A percentile compares a stretch with the other conserved stretches of the same genome.
Conservation (phyloP, 225 moss, liverwort and hornwort genomes). For the Bryoerythrophyllum caledonicum region DNA sequence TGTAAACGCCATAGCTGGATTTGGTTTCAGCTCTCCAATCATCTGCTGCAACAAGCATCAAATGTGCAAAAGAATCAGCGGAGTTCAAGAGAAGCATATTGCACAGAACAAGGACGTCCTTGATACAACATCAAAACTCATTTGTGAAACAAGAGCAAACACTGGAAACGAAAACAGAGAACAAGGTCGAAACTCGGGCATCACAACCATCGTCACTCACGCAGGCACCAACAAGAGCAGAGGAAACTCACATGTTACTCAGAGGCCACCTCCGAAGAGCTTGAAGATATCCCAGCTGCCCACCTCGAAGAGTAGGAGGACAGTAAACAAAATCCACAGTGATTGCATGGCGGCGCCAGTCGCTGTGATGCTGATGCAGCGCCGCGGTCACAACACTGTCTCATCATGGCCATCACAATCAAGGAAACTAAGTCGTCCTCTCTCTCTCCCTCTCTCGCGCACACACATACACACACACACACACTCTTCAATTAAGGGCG, state of each 20-base stretch:
- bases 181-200: not conserved
- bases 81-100: not conserved
- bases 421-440: not conserved
- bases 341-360: not conserved
- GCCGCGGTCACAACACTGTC: not conserved
- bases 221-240: not conserved
- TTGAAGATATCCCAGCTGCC: not conserved
- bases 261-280: constrained; percentile 3
- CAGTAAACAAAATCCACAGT: not conserved
- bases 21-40: constrained; percentile 13
- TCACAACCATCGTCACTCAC: not conserved
- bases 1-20: constrained; percentile 11
- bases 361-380: not conserved
- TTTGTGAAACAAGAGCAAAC: not conserved
- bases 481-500: not conserved
- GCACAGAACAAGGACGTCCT: not conserved
- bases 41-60: constrained; percentile 9
- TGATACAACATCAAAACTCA: not conserved
- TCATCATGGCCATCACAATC: not conserved
- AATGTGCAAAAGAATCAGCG: constrained; percentile 8
- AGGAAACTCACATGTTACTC: constrained; percentile 11
- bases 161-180: not conserved
- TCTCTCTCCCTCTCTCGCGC: not conserved
- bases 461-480: not conserved
- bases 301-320: not conserved